Evolutionary conservation across 2,329 filamentous ascomycete species (phyloP), one percentile per base, ranked within the genome.

Genomic region (Trichoderma guizhouense): DNA sequence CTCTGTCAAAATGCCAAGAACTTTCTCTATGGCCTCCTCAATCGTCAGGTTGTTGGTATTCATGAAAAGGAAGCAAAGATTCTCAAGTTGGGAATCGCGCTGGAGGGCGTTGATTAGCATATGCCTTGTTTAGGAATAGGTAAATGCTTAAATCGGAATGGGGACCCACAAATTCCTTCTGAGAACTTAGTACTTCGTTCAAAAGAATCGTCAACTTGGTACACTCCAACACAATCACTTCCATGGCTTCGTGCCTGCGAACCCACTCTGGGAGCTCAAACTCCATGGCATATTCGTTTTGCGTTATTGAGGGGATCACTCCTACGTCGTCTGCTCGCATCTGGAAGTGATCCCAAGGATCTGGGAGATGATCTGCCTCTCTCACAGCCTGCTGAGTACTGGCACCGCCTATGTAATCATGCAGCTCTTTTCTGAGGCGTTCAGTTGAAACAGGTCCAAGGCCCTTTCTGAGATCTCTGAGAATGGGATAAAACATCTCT

Each of bases 241-340:
- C 39, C 63, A 69, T 69, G 3, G 70, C 70, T 30, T 72, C 70
- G 8, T 72, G 64, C 21, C 51, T 30, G 11, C 64, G 53, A 2
- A 72, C 34, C 63, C 43, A 57, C 26, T 69, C 64, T n/a, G 70
- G 70, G 26, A 72, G 64, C 47, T 69, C 57, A 43, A 72, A 72
- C 2, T 34, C 51, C 64, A 69, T 63, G 3, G 64, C 70, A 18
- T 26, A 72, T 26, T 72, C 70, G 15, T 62, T 55, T 1, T 69
- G 55, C 0, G 70, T 72, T 2, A 72, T 69, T 7, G 55, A 62
- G 0, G 70, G 70, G 5, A 69, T 64, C 1, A 18, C 62, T 0
- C 62, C 62, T 0, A 65, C 55, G 34, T 72, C 70, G 9, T 57
- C 24, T 5, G 57, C 36, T 1, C 70, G 39, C 24, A 51, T 62